Conservation (phyloP, 1,139 yeast species). For the Debaryomycetaceae sp. region DNA sequence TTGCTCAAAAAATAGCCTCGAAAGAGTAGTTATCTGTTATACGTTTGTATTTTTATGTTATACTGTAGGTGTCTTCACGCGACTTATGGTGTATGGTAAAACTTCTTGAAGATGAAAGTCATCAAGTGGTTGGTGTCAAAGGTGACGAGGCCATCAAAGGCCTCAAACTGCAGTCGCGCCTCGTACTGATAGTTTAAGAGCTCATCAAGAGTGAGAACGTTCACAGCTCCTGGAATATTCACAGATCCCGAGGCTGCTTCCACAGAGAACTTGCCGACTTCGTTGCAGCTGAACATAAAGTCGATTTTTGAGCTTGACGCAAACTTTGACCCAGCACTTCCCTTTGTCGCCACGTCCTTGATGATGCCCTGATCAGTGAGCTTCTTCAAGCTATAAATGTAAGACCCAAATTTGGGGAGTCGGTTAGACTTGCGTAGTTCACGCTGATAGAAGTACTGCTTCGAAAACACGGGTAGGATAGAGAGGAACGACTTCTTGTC, state of each 20-base stretch:
- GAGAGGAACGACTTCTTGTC: slow-evolving; percentile 50
- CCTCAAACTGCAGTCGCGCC: slow-evolving; percentile 41
- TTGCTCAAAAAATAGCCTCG: slow-evolving; percentile 26
- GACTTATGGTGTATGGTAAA: slow-evolving; percentile 62
- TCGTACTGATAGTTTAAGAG: slow-evolving; percentile 66
- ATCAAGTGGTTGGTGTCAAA: slow-evolving; percentile 65
- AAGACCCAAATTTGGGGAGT: slow-evolving; percentile 76
- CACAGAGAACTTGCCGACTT: slow-evolving; percentile 66
- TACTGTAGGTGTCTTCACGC: slow-evolving; percentile 4
- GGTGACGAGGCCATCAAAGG: slow-evolving; percentile 63
- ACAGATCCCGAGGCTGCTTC: slow-evolving; percentile 53
- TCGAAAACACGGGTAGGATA: slow-evolving; percentile 62
- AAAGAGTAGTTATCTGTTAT: too few relatives aligned
- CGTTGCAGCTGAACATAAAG: slow-evolving; percentile 73
- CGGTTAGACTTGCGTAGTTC: slow-evolving; percentile 66
- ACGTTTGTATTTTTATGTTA: slow-evolving; percentile 3
- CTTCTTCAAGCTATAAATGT: slow-evolving; percentile 74
- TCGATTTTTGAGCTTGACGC: slow-evolving; percentile 60
- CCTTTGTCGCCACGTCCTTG: slow-evolving; percentile 47
- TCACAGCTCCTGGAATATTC: slow-evolving; percentile 48
- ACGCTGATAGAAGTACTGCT: slow-evolving; percentile 74
- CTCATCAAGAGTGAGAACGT: slow-evolving; percentile 59
- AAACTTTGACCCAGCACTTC: slow-evolving; percentile 36
- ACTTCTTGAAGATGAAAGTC: slow-evolving; percentile 66
- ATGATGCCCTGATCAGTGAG: slow-evolving; percentile 71